These are phyloP conservation scores for Sarocladiaceae sp. DNA, from an alignment of 2,329 filamentous ascomycete genomes.

Conservation along the genomic window DNA sequence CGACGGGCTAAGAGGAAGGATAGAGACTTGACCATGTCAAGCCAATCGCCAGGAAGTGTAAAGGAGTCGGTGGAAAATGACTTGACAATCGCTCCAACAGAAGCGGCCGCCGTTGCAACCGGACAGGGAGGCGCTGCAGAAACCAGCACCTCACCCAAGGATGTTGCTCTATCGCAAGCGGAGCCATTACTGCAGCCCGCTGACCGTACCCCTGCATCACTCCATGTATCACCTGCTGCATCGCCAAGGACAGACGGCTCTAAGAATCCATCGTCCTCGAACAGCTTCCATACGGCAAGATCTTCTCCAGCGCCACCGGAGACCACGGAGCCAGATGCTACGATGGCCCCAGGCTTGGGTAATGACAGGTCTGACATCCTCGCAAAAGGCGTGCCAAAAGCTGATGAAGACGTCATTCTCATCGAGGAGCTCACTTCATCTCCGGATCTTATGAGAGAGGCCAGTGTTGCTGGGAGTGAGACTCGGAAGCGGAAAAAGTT, in stretches of 20 bases:
- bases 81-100: no score
- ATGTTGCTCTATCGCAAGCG: no score
- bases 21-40: no score
- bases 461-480: neutral
- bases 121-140: no score
- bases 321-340: neutral
- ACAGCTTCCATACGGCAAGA: constrained; percentile 3
- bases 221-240: neutral
- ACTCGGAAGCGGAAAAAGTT: neutral
- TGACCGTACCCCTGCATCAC: no score
- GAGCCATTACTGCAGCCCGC: no score
- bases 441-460: neutral
- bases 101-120: no score
- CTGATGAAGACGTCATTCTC: neutral
- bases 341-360: neutral
- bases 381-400: neutral
- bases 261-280: neutral
- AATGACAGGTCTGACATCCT: neutral
- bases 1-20: neutral
- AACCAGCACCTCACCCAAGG: no score
- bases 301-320: neutral
- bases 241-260: neutral
- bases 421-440: neutral
- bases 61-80: no score
- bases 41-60: no score